phyloP scores from a whole-genome alignment of 805 yeast genomes.

The Hanseniaspora occidentalis region DNA sequence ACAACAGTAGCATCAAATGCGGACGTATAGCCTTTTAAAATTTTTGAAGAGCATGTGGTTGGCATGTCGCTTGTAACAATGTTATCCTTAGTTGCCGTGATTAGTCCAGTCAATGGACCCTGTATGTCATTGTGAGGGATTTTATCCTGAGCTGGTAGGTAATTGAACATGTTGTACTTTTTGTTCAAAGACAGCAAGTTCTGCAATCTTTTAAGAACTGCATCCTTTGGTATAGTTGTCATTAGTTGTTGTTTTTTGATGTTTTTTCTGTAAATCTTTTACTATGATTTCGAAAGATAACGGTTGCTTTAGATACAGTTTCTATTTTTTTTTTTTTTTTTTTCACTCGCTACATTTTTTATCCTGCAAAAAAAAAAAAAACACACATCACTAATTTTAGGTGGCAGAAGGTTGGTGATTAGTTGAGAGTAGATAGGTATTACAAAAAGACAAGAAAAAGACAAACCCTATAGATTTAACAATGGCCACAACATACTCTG shows the following conservation, averaged over 20 bases:
- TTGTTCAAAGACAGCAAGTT: background rate
- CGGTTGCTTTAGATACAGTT: too few species aligned
- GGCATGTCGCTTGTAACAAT: slow-evolving; percentile 51
- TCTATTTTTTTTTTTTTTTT: too few species aligned
- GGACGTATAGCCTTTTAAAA: slow-evolving; percentile 45
- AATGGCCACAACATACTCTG: slow-evolving; percentile 41
- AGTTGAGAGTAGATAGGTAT: too few species aligned
- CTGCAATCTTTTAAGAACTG: background rate
- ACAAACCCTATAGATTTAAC: background rate
- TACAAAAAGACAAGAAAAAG: background rate
- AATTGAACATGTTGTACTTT: background rate
- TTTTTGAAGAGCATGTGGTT: slow-evolving; percentile 71
- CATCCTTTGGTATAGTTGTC: background rate
- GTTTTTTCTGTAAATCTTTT: background rate
- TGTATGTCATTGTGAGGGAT: background rate
- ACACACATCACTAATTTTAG: too few species aligned
- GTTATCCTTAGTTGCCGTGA: slow-evolving; percentile 65
- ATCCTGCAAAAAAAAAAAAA: too few species aligned
- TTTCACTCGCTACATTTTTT: too few species aligned
- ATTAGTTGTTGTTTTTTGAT: background rate
- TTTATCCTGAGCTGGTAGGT: background rate
- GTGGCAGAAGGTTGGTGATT: too few species aligned
- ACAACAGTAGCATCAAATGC: slow-evolving; percentile 79
- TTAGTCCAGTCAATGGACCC: slow-evolving; percentile 21
- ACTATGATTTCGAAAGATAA: too few species aligned